Base-by-base conservation (phyloP, 345 rosid genomes). In the Ricinus communis region DNA sequence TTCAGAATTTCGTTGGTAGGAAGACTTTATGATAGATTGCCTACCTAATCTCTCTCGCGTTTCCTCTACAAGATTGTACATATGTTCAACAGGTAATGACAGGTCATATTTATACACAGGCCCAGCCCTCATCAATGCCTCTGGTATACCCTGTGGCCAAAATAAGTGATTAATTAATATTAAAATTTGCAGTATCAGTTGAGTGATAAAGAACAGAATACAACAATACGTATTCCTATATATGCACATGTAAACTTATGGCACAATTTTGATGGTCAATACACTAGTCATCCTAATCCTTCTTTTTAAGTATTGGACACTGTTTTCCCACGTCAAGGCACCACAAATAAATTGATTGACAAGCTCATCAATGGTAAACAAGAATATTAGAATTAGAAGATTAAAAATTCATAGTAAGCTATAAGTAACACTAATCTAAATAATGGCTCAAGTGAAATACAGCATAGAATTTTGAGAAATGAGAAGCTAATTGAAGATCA, bases 101-200 rank as follows among this genome's bases (percentile, higher is more conserved):
- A 95, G 80, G 76, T 95, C 99, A 80, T 95, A 95, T 77, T 95
- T 92, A 88, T 92, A 95, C 46, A 83, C 79, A 27, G 94, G 87
- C 76, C 99, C 98, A 8, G 94, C 96, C 74, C 89, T 88, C 80
- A 81, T 81, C 80, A 95, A 84, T 57, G 97, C 93, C 77, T 90
- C 97, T 74, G 99, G 85, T 68, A 92, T 46, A 67, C 99, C 97
- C 99, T 95, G 79, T 22, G 2, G 46, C 33, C 53, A 77, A 12
- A 50, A 40, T 46, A 62, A 28, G 69, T 51, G 66, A 71, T 41
- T 53, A 73, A 24, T 11, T 40, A 33, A 65, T 36, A 50, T 66
- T 36, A 33, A 47, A 0, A 0, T 15, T 38, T 66, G 11, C 27
- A 27, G 25, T 28, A 63, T 31, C 13, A 55, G 2, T 5, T 14